These are phyloP conservation scores for Ogataea pilisensis DNA, from an alignment of 805 yeast genomes.

Conservation along the genomic window DNA sequence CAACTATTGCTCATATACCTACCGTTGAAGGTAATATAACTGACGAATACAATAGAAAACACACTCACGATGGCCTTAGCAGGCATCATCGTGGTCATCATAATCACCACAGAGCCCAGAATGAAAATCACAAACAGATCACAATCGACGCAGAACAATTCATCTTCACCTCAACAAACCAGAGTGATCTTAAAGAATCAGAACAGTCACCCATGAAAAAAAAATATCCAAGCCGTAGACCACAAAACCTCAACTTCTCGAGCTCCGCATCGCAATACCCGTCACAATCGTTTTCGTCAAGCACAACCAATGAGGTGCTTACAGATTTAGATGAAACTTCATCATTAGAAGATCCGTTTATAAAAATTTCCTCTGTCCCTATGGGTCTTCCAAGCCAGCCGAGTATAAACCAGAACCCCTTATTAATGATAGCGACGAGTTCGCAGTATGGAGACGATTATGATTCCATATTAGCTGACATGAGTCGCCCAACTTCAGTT, in stretches of 20 bases:
- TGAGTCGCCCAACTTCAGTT: no score
- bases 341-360: background rate
- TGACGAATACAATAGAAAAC: no score
- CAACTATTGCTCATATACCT: background rate
- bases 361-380: background rate
- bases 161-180: no score
- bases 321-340: background rate
- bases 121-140: background rate
- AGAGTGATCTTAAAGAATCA: no score
- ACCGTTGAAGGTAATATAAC: no score
- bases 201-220: no score
- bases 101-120: background rate
- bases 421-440: background rate
- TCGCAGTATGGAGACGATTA: no score
- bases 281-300: background rate
- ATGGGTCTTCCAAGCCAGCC: background rate
- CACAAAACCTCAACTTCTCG: background rate
- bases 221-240: constrained; percentile 1
- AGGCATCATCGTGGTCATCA: background rate
- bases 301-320: background rate
- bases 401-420: background rate
- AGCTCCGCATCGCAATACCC: no score
- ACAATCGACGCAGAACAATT: no score
- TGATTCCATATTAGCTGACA: no score
- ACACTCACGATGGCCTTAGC: background rate